Base-by-base conservation (phyloP, 148 eudicot genomes). In the Rhododendron mucronatum region DNA sequence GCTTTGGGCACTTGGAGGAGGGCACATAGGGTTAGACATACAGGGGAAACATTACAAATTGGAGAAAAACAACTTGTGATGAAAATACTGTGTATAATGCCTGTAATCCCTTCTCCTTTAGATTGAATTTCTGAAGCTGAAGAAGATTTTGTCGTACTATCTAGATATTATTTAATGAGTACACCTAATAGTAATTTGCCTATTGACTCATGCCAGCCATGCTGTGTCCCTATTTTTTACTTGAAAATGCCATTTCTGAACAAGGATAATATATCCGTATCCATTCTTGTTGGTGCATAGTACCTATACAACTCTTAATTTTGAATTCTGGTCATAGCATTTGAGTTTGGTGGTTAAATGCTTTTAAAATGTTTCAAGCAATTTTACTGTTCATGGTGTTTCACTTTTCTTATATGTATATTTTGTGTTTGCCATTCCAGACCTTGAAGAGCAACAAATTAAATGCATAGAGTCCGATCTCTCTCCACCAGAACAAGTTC, bases 401-500 rank as follows among this genome's bases (percentile, higher is more conserved):
- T 71, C 21, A 71, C 20, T 14, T 81, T 41, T 80, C 73, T 11
- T 1, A 39, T 16, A 26, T 33, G 21, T 53, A 7, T 51, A 15
- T 71, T 33, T 63, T 65, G 83, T 1, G 5, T 59, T 83, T 77
- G 78, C 45, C 47, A 47, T 78, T 82, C 80, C 94, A 97, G 98
- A 87, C 28, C 35, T 76, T 82, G 85, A 61, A 78, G 94, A 93
- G 84, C 88, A 89, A 83, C 93, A 92, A 83, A 88, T 84, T 37
- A 90, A 86, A 87, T 87, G 85, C 82, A 57, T 93, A 23, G 92
- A 89, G 33, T 59, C 90, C 73, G 87, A 87, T 84, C 86, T 89
- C 71, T 86, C 94, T 37, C 95, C 96, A 47, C 84, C 90, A 14
- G 90, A 92, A 75, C 91, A 89, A 80, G 95, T 94, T 83, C 91